Evolutionary conservation across 2,329 filamentous ascomycete species (phyloP), one percentile per base, ranked within the genome.

Genomic region (Fusarium sp.): DNA sequence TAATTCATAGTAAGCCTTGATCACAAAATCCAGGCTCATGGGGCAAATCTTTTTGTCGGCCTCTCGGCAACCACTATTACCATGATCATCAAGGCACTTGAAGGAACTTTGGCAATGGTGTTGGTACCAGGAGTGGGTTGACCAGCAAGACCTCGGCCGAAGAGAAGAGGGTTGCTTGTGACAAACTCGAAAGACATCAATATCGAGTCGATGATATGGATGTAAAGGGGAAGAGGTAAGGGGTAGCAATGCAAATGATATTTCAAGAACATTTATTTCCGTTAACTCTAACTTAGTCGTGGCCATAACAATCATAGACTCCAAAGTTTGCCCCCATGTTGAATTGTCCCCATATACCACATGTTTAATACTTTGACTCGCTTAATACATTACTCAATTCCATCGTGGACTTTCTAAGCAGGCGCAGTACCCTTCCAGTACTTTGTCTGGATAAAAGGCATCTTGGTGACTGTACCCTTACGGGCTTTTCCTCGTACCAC

Each of bases 361-460:
- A 43, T 35, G 35, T 43, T 71, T 64, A 60, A 67, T 61, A 58
- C 53, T 35, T 71, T 60, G 56, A 63, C 43, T 68, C 62, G 71
- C 71, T 71, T 59, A 44, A 65, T 46, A 60, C 49, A 61, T 50
- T 71, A 59, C 32, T 57, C 40, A 68, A 49, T 60, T 23, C 23
- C 32, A 28, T 53, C 50, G 30, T 33, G n/a, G 16, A 15, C 21
- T 18, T 25, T 60, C 44, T 65, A 74, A 49, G 67, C 71, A 42
- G 72, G 64, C 9, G 69, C 59, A 47, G 69, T 56, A 19, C 67
- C 77, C 75, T 79, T 81, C 77, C 79, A 93, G 83, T 97, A 97
- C 83, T 94, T 95, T 77, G 88, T 90, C 57, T 91, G 88, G 58
- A 97, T 88, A 82, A 97, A 97, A 3, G 95, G 95, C 95, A 97